Evolutionary conservation across 352 stramenopile genomes (phyloP), one percentile per base, ranked within the genome.

Genomic region (Phytophthora vignae): DNA sequence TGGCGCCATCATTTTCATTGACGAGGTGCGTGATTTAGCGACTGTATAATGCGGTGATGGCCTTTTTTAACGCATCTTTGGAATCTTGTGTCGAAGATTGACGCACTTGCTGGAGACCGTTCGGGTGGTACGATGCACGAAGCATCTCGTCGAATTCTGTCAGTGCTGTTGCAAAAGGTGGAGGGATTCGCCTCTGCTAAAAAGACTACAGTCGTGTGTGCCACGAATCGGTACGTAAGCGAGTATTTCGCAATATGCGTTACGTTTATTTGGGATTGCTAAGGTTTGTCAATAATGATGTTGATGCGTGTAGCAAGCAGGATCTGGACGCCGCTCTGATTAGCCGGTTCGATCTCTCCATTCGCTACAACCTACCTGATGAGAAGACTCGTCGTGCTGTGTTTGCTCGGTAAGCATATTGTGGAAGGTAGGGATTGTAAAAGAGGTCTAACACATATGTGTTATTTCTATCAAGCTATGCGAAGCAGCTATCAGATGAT

Each of bases 1-100:
- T 50, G 91, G 90, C 10, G 90, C 90, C 17, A 98, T 98, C 71
- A 97, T 98, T 70, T 98, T 98, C 60, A 97, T 98, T 71, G 95
- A 98, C 64, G 95, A 98, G 77, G 88, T 96, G 46, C 8, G 56
- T 60, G 53, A 38, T 56, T 21, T 36, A 33, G 42, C 48, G 31
- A 55, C 33, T 19, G 3, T 66, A 25, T n/a, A 17, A 55, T 19
- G n/a, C n/a, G 33, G 27, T 31, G 15, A 27, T 48, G 48, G n/a
- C 64, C 10, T 19, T 14, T 48, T 48, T 17, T 21, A 49, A 49
- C 42, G 17, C 10, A 21, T 49, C 17, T n/a, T 4, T 21, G 42
- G 42, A 5, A 52, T 55, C 1, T 54, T 7, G 19, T 9, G 55
- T 53, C 62, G 50, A 21, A 93, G 88, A 97, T 98, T 75, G 94